phyloP scores from a whole-genome alignment of 345 rosid species.

The Bruguiera parviflora region DNA sequence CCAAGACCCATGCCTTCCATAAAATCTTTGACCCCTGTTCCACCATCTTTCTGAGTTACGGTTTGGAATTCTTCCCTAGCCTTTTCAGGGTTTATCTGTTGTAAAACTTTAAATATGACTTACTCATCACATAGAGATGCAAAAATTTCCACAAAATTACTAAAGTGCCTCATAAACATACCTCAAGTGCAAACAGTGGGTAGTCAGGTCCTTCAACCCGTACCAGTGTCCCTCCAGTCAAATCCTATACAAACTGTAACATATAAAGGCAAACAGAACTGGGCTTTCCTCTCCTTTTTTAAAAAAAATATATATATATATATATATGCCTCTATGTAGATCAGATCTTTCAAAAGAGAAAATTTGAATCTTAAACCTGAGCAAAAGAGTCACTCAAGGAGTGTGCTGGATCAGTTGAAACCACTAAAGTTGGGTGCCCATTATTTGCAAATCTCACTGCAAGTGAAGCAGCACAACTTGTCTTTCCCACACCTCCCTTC shows the following conservation, averaged over 20 bases:
- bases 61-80: slow-evolving; percentile 91
- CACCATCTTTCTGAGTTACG: slow-evolving; percentile 64
- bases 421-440: slow-evolving; percentile 97
- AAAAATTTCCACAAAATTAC: slow-evolving; percentile 8
- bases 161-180: slow-evolving; percentile 24
- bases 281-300: too few relatives aligned
- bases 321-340: neutral
- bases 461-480: slow-evolving; percentile 96
- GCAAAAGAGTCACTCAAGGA: slow-evolving; percentile 96
- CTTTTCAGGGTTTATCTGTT: slow-evolving; percentile 89
- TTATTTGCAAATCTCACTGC: slow-evolving; percentile 92
- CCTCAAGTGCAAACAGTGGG: slow-evolving; percentile 97
- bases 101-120: slow-evolving; percentile 35
- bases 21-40: slow-evolving; percentile 85
- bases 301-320: too few relatives aligned
- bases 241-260: slow-evolving; percentile 45
- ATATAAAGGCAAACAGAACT: too few relatives aligned
- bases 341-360: slow-evolving; percentile 10
- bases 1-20: slow-evolving; percentile 99
- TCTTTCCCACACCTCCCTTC: slow-evolving; percentile 98
- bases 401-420: slow-evolving; percentile 98
- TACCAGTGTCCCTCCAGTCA: slow-evolving; percentile 82
- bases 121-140: slow-evolving; percentile 11
- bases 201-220: slow-evolving; percentile 88
- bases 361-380: slow-evolving; percentile 46